Percentiles rank a stretch among this genome's conserved stretches.
phyloP scores from a whole-genome alignment of 176 grass and related monocot genomes.

The Echinochloa phyllopogon region DNA sequence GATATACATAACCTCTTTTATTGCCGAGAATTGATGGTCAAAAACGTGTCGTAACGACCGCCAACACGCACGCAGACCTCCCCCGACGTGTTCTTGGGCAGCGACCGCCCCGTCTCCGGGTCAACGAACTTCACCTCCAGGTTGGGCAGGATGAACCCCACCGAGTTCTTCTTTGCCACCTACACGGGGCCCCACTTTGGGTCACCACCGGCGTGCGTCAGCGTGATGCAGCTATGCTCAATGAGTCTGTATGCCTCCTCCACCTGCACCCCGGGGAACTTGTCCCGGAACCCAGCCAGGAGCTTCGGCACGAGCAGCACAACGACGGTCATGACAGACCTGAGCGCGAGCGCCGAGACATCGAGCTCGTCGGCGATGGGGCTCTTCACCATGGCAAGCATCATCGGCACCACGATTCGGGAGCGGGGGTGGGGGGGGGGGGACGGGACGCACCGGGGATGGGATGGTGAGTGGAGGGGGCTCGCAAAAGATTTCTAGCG shows the following conservation, averaged over 20 bases:
- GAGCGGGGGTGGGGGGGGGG: too few relatives aligned
- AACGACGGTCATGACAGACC: slow-evolving; percentile 78
- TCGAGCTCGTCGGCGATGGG: slow-evolving; percentile 60
- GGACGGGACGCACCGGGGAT: too few relatives aligned
- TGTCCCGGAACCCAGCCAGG: slow-evolving; percentile 63
- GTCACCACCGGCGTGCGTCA: slow-evolving; percentile 69
- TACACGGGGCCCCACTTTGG: not conserved
- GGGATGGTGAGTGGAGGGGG: too few relatives aligned
- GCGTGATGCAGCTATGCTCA: slow-evolving; percentile 92
- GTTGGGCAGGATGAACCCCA: slow-evolving; percentile 89
- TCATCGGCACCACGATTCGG: too few relatives aligned
- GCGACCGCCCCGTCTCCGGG: slow-evolving; percentile 61
- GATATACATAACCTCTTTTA: too few relatives aligned
- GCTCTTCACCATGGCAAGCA: not conserved
- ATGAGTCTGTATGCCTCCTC: slow-evolving; percentile 90
- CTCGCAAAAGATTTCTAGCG: too few relatives aligned
- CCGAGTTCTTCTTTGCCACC: slow-evolving; percentile 74
- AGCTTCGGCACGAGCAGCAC: slow-evolving; percentile 72
- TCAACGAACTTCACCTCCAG: slow-evolving; percentile 93
- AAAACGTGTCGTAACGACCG: too few relatives aligned
- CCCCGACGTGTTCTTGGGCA: slow-evolving; percentile 71
- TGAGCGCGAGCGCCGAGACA: slow-evolving; percentile 51
- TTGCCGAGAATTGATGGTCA: too few relatives aligned
- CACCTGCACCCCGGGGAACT: slow-evolving; percentile 76
- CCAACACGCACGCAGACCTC: slow-evolving; percentile 83